Evolutionary conservation across 1,284 basidiomycete genomes (phyloP), one percentile per base, ranked within the genome.

Genomic region (Moesziomyces globuligerus): DNA sequence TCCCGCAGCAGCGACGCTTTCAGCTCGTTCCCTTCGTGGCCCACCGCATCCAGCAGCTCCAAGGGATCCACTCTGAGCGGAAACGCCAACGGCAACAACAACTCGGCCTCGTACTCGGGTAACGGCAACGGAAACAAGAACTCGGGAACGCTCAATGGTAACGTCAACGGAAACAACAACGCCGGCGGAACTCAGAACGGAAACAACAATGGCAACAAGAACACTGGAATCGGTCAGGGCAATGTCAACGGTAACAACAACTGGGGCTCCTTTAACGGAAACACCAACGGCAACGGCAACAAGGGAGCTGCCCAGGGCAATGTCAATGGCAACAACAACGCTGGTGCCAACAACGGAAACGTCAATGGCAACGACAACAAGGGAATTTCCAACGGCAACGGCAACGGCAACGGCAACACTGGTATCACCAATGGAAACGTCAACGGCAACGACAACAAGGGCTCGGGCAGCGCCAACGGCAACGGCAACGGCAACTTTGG

Each of bases 141-240:
- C 43, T 18, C 23, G 1, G 55, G 55, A 13, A 18, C 24, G 7
- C 24, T 45, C 17, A 45, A 34, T 24, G 55, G 55, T 21, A 57
- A 57, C 38, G 15, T 11, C 43, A 58, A 51, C 29, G 39, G 42
- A 9, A 51, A 51, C 48, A 15, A 36, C 37, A 57, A 57, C 47
- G 21, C 10, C 4, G 55, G 55, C 15, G 13, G 29, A 13, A 32
- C 26, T 26, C 4, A 25, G 11, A 51, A 50, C 24, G 56, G 48
- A 9, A 50, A 49, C 26, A n/a, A 21, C 20, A 59, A 59, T 13
- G 48, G 48, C 26, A 42, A 52, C 45, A 26, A 21, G 26, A 59
- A 59, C 43, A 20, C n/a, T 17, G 56, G 56, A 7, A 4, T 42
- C 17, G 48, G 48, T 15, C 32, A 59, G 7, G 56, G 48, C 24